phyloP scores from a whole-genome alignment of 2,329 filamentous ascomycete genomes.

The Fusarium sp. region DNA sequence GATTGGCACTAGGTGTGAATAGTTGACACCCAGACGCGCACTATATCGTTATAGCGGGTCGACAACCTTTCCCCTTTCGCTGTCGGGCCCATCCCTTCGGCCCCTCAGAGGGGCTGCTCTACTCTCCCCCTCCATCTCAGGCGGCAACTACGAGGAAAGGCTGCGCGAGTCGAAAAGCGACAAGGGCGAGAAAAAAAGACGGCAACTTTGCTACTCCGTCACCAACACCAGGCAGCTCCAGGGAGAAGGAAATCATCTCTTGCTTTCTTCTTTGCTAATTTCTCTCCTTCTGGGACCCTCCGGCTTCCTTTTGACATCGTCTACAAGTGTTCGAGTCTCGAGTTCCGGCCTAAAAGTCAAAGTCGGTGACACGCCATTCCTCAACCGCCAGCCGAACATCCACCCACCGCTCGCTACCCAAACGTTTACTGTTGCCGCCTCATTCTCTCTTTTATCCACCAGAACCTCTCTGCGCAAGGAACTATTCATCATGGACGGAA shows the following conservation, averaged over 20 bases:
- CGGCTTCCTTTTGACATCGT: not conserved
- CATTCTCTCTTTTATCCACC: conserved; percentile 5
- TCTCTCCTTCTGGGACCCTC: not conserved
- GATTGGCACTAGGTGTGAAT: conserved; percentile 20
- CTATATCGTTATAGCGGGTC: conserved; percentile 11
- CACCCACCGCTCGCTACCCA: conserved; percentile 8
- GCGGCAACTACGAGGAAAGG: conserved; percentile 20
- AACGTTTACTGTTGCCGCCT: not conserved
- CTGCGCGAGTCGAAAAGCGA: conserved; percentile 19
- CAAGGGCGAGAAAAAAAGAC: conserved; percentile 12
- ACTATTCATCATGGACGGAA: conserved; percentile 79
- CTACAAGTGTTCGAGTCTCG: not conserved
- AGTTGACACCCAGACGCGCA: not conserved
- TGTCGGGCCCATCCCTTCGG: not conserved
- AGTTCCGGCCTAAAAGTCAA: conserved; percentile 1
- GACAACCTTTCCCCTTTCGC: conserved; percentile 13
- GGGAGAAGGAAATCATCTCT: conserved; percentile 3
- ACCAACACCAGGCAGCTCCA: conserved; percentile 9
- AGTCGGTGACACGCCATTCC: conserved; percentile 28
- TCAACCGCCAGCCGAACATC: conserved; percentile 6
- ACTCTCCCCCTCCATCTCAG: conserved; percentile 16
- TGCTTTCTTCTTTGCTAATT: conserved; percentile 1
- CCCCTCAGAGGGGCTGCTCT: conserved; percentile 11
- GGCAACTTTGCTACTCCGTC: conserved; percentile 8
- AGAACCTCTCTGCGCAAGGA: not conserved